A percentile compares a stretch with the other conserved stretches of the same genome.
phyloP scores from a whole-genome alignment of 2,329 filamentous ascomycete genomes.

The Teratosphaeriaceae sp. region DNA sequence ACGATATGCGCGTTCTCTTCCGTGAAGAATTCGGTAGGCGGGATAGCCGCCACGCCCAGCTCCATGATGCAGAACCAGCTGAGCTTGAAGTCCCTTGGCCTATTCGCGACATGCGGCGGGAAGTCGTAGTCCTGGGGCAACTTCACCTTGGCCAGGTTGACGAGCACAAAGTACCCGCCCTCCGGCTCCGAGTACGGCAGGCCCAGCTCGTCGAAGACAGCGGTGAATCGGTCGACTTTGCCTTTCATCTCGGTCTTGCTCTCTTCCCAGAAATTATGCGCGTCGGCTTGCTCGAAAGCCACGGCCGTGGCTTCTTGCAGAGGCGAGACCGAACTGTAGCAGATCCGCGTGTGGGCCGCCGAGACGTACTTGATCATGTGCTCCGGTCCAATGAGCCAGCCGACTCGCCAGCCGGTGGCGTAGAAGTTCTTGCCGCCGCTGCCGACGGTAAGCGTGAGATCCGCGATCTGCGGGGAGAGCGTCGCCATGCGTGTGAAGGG shows the following conservation, averaged over 20 bases:
- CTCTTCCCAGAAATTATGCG: constrained; percentile 78
- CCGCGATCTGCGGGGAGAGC: constrained; percentile 81
- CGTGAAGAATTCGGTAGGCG: constrained; percentile 95
- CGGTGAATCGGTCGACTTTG: constrained; percentile 83
- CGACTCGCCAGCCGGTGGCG: constrained; percentile 92
- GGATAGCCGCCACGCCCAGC: constrained; percentile 90
- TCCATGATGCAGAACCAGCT: constrained; percentile 97
- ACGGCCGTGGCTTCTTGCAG: constrained; percentile 92
- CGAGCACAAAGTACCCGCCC: constrained; percentile 95
- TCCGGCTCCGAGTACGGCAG: constrained; percentile 78
- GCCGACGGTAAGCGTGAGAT: constrained; percentile 84
- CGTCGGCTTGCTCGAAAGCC: constrained; percentile 85
- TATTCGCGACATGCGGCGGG: constrained; percentile 76
- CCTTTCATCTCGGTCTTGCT: constrained; percentile 80
- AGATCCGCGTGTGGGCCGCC: constrained; percentile 91
- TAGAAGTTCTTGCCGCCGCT: constrained; percentile 99
- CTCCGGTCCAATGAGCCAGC: constrained; percentile 86
- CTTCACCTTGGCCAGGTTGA: constrained; percentile 83
- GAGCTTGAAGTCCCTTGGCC: constrained; percentile 89
- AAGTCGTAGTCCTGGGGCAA: constrained; percentile 80
- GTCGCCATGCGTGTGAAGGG: constrained; percentile 92
- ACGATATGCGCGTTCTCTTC: constrained; percentile 71
- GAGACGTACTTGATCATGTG: constrained; percentile 87
- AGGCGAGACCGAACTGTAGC: constrained; percentile 88
- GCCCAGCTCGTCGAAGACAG: constrained; percentile 45